Percentiles rank a stretch among this genome's conserved stretches.
phyloP scores from a whole-genome alignment of 257 asterid species.

The Solanum virginianum region DNA sequence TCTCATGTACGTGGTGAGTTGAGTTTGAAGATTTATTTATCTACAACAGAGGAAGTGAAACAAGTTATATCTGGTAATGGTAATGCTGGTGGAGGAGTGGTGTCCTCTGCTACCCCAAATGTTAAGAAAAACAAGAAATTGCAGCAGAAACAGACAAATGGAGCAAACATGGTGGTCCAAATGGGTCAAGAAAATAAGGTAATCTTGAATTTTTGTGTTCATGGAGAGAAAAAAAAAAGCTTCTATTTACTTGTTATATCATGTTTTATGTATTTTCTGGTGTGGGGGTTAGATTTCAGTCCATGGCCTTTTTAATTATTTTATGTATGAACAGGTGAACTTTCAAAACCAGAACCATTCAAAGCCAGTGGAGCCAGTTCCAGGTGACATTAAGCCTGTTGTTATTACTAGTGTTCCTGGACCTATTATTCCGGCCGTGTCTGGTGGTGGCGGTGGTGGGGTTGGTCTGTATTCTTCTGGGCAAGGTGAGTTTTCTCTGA shows the following conservation, averaged over 20 bases:
- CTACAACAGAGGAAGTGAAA: slow-evolving; percentile 54
- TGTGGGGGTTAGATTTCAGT: neutral
- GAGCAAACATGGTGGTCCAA: slow-evolving; percentile 34
- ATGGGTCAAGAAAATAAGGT: slow-evolving; percentile 7
- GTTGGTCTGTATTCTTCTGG: neutral
- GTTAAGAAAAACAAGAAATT: slow-evolving; percentile 50
- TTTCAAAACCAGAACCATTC: slow-evolving; percentile 31
- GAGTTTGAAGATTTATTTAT: slow-evolving; percentile 49
- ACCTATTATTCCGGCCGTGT: slow-evolving; percentile 19
- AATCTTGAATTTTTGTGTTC: slow-evolving; percentile 1
- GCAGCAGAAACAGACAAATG: slow-evolving; percentile 28
- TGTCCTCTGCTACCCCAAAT: neutral
- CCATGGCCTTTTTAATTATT: neutral
- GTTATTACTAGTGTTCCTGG: slow-evolving; percentile 45
- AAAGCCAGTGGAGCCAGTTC: slow-evolving; percentile 38
- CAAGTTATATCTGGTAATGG: slow-evolving; percentile 21
- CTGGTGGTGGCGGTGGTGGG: slow-evolving; percentile 28
- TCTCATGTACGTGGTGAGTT: slow-evolving; percentile 88
- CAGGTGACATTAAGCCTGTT: slow-evolving; percentile 61
- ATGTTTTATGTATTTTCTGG: neutral
- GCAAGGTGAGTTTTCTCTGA: slow-evolving; percentile 42
- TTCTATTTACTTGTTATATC: neutral
- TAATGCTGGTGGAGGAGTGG: neutral
- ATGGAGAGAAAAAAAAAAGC: neutral
- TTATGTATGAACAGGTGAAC: slow-evolving; percentile 3